Evolutionary conservation across 2,329 filamentous ascomycete genomes (phyloP).

Genomic region (Cladosporium sp.): DNA sequence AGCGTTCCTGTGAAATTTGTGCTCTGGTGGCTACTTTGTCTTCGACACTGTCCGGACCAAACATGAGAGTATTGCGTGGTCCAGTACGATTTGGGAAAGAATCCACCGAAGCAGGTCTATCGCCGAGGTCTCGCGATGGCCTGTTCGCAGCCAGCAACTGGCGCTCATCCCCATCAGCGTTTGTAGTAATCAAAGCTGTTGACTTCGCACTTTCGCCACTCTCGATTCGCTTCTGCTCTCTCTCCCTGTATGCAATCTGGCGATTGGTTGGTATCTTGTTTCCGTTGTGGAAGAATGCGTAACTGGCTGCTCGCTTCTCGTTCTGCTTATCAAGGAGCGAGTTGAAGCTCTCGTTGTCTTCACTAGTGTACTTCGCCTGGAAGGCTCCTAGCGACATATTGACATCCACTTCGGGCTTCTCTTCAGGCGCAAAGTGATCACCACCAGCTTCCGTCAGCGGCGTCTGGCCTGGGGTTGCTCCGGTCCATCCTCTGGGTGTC

Average conservation of each 20-base stretch:
- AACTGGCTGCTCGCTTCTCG: conserved; percentile 74
- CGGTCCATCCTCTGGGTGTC: conserved; percentile 50
- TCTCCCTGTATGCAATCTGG: conserved; percentile 52
- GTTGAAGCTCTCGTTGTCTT: conserved; percentile 97
- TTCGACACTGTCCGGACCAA: conserved; percentile 63
- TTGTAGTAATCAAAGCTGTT: conserved; percentile 22
- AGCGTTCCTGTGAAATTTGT: conserved; percentile 65
- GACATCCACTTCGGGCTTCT: conserved; percentile 58
- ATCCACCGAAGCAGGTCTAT: conserved; percentile 72
- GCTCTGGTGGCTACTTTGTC: conserved; percentile 55
- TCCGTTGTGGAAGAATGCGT: conserved; percentile 81
- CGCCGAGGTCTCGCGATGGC: conserved; percentile 57
- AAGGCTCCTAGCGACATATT: conserved; percentile 80
- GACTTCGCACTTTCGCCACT: conserved; percentile 16
- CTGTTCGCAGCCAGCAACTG: conserved; percentile 32
- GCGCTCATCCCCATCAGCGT: conserved; percentile 23
- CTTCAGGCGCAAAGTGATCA: conserved; percentile 26
- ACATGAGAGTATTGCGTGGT: conserved; percentile 86
- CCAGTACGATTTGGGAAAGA: conserved; percentile 58
- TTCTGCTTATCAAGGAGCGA: conserved; percentile 88
- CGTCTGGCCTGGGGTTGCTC: conserved; percentile 65
- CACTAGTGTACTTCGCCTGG: conserved; percentile 90
- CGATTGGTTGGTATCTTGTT: conserved; percentile 72
- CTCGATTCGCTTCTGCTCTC: conserved; percentile 60
- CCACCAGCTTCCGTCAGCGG: conserved; percentile 34